Conservation (phyloP, 139 green algal genomes). For the Pycnococcus provasolii region DNA sequence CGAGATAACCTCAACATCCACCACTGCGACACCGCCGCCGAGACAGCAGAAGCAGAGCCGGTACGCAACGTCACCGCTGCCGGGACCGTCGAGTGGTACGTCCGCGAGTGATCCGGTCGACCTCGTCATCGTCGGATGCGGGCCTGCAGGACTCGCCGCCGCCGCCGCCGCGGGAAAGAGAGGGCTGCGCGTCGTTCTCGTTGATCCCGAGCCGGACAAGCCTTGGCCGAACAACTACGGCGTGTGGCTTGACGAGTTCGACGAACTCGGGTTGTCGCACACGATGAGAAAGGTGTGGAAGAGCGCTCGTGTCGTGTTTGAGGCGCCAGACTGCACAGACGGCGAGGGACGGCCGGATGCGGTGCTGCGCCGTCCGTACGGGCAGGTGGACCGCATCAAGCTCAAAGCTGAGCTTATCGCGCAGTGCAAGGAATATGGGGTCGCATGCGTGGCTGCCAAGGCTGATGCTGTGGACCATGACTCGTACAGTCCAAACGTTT, state of each 20-base stretch:
- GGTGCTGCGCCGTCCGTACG: constrained; percentile 71
- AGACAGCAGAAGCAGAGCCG: too few species aligned
- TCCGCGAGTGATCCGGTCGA: constrained; percentile 41
- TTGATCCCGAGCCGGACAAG: constrained; percentile 67
- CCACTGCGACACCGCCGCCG: too few species aligned
- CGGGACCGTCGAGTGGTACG: too few species aligned
- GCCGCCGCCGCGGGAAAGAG: constrained; percentile 25
- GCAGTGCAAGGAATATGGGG: constrained; percentile 53
- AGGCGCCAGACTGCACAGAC: constrained; percentile 28
- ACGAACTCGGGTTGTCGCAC: constrained; percentile 58
- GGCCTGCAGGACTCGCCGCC: constrained; percentile 68
- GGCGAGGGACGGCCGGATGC: not conserved
- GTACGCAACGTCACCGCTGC: too few species aligned
- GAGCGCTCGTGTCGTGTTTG: constrained; percentile 72
- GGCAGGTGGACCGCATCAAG: constrained; percentile 67
- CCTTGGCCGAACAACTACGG: constrained; percentile 97
- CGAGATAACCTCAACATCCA: too few species aligned
- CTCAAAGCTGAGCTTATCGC: constrained; percentile 81
- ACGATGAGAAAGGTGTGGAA: constrained; percentile 54
- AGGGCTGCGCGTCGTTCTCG: constrained; percentile 61
- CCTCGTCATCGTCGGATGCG: constrained; percentile 75
- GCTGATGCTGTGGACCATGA: constrained; percentile 50
- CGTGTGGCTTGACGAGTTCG: constrained; percentile 96
- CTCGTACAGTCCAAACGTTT: too few species aligned
- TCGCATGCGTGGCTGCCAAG: constrained; percentile 52